These are phyloP conservation scores for Rhodotorula toruloides DNA, from an alignment of 768 basidiomycete species.

Conservation along the genomic window DNA sequence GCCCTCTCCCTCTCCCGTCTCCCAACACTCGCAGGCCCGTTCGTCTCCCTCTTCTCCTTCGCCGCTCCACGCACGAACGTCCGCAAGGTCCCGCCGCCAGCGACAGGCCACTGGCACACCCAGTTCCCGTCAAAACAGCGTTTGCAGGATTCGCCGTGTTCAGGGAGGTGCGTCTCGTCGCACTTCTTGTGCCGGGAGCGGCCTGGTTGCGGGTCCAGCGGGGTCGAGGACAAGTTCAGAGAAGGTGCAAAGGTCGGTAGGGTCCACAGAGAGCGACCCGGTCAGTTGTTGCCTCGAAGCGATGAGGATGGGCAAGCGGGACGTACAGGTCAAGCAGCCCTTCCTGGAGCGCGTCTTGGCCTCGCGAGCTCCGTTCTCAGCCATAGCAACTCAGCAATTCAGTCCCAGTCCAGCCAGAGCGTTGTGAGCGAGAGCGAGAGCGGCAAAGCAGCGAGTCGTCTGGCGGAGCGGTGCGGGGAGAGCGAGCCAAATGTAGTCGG, in stretches of 20 bases:
- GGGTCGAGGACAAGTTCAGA: background rate
- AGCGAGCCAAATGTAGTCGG: no score
- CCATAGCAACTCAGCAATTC: no score
- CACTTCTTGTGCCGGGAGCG: constrained; percentile 23
- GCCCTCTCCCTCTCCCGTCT: no score
- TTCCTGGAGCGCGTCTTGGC: background rate
- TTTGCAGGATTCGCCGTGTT: constrained; percentile 6
- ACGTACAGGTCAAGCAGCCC: constrained; percentile 5
- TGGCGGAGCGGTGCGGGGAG: no score
- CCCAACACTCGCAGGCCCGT: background rate
- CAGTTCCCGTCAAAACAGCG: constrained; percentile 14
- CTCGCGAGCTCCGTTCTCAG: no score
- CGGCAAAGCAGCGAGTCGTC: no score
- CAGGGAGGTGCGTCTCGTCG: constrained; percentile 1
- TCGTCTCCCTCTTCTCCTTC: background rate
- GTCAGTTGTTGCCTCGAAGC: no score
- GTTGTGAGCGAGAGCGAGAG: no score
- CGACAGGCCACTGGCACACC: constrained; percentile 6
- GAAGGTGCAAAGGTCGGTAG: background rate
- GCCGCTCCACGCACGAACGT: background rate
- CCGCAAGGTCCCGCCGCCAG: background rate
- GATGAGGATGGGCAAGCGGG: no score
- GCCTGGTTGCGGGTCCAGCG: background rate
- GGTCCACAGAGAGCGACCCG: no score
- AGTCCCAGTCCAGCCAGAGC: no score